Percentiles rank a stretch among this genome's conserved stretches.
Conservation (phyloP, 345 rosid genomes). For the Eucalyptus guilfoylei region DNA sequence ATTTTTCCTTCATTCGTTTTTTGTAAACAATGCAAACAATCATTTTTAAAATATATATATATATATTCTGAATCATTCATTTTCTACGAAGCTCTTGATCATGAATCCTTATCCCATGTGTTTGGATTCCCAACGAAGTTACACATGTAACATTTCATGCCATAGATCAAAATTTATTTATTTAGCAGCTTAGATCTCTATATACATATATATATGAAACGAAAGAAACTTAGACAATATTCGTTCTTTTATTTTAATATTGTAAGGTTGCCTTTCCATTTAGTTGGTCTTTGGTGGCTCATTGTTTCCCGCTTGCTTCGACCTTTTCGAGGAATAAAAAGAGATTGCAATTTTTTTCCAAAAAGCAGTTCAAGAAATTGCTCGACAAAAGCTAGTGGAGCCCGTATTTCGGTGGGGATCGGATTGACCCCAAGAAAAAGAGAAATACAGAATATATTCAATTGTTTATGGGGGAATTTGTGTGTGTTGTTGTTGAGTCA, state of each 20-base stretch:
- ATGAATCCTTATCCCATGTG: fast-evolving
- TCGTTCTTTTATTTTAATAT: background rate
- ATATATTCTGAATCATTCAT: too few relatives aligned
- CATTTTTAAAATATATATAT: fast-evolving
- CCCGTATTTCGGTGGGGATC: background rate
- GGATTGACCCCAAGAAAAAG: background rate
- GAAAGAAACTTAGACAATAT: too few relatives aligned
- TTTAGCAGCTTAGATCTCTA: fast-evolving
- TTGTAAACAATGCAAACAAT: fast-evolving
- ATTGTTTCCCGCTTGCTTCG: background rate
- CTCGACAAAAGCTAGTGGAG: background rate
- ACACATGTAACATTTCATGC: background rate
- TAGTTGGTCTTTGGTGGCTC: background rate
- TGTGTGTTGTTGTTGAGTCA: background rate
- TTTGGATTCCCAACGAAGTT: background rate
- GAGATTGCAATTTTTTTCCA: background rate
- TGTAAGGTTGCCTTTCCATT: background rate
- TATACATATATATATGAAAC: background rate
- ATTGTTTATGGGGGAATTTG: background rate
- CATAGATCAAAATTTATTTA: background rate
- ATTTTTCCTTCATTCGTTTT: fast-evolving
- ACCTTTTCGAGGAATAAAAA: background rate
- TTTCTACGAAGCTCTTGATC: fast-evolving
- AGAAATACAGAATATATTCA: background rate
- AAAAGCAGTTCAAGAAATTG: background rate